Evolutionary conservation across 2,329 filamentous ascomycete species (phyloP), one percentile per base, ranked within the genome.

Genomic region (Colletotrichum endophyticum): DNA sequence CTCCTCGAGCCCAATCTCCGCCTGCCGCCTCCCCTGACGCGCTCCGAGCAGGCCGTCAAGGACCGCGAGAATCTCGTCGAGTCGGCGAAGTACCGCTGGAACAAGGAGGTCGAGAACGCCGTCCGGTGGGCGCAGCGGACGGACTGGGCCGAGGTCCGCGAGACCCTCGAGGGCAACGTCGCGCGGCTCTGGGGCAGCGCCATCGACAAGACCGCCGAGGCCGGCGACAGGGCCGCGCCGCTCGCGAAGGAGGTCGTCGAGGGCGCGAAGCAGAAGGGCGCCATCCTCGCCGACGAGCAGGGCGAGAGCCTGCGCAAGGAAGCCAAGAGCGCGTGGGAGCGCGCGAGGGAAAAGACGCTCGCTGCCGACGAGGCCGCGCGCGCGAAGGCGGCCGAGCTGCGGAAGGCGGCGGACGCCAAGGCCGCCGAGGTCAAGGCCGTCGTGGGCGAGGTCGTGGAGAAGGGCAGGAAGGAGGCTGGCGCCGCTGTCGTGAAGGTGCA

Each of bases 31-130:
- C 88, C 87, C 4, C 89, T 88, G 13, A 88, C 88, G 12, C 86
- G 90, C 61, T 86, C 88, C 59, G 89, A 91, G 80, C 83, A 87
- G 53, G 87, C 89, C 63, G 86, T 87, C 49, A 84, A 89, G 68
- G 87, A 91, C 79, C 87, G 90, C 77, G 88, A 89, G 32, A 88
- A 89, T 64, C 86, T 94, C 66, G 82, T 92, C 70, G 94, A 96
- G 82, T 87, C 91, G 44, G 89, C 93, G 80, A 96, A 96, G 87
- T 93, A 95, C 81, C 88, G 91, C 76, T 96, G 95, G 95, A 96
- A 97, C 84, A 85, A 89, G 67, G 94, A 96, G 84, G 85, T 96
- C 44, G 90, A 94, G 83, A 88, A 88, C 77, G 89, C 93, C 68
- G 93, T 94, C 72, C 88, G 88, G 75, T 93, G 91, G 89, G 90